Conservation (phyloP, 371 early-diverging fungal species). For the Mucor piriformis region DNA sequence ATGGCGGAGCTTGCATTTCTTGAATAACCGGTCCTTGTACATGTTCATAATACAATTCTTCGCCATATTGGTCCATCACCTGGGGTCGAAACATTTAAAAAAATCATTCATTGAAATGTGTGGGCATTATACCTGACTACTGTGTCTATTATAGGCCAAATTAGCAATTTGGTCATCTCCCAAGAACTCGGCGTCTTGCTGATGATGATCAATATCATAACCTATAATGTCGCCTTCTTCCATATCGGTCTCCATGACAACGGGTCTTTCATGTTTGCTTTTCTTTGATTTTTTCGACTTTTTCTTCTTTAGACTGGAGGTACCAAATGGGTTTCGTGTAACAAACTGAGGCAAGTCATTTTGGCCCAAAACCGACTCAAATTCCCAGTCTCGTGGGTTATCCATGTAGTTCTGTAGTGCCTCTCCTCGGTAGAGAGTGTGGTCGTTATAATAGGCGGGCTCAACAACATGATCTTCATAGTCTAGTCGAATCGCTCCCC, state of each 20-base stretch:
- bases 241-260: constrained; percentile 25
- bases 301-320: constrained; percentile 16
- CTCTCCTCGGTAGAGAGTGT: constrained; percentile 27
- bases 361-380: constrained; percentile 27
- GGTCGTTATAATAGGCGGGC: constrained; percentile 40
- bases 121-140: constrained; percentile 12
- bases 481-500: constrained; percentile 33
- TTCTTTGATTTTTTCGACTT: constrained; percentile 14
- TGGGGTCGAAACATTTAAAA: neutral
- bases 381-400: constrained; percentile 36
- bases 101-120: neutral
- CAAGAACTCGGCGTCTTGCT: constrained; percentile 45
- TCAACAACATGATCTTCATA: constrained; percentile 33
- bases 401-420: constrained; percentile 31
- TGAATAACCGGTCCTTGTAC: constrained; percentile 29
- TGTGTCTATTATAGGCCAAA: constrained; percentile 27
- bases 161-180: constrained; percentile 48
- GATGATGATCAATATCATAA: constrained; percentile 23
- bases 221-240: constrained; percentile 26
- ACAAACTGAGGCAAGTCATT: constrained; percentile 31
- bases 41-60: constrained; percentile 28
- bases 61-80: constrained; percentile 39
- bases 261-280: constrained; percentile 13
- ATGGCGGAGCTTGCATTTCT: constrained; percentile 35
- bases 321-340: constrained; percentile 48